A percentile compares a stretch with the other conserved stretches of the same genome.
Evolutionary conservation across 140 eudicot genomes (phyloP).

Genomic region (Cichorium intybus): DNA sequence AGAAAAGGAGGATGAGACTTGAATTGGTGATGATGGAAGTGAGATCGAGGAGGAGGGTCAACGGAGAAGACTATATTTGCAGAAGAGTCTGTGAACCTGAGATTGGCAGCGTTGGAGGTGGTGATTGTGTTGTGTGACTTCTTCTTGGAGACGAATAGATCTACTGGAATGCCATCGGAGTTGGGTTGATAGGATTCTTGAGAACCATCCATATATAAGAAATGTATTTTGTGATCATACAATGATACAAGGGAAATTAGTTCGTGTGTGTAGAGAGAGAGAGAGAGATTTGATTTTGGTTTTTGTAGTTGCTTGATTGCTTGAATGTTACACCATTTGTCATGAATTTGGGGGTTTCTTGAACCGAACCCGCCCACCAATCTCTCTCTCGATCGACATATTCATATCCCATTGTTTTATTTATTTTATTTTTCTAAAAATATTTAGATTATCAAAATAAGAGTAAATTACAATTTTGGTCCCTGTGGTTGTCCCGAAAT

Average conservation of each 20-base stretch:
- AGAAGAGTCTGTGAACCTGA: conserved; percentile 45
- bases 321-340: no score
- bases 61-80: conserved; percentile 47
- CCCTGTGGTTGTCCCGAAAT: no score
- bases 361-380: no score
- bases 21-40: neutral
- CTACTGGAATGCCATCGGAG: conserved; percentile 45
- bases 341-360: no score
- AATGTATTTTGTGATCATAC: neutral
- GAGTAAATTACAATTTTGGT: no score
- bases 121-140: conserved; percentile 12
- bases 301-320: neutral
- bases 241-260: no score
- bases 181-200: conserved; percentile 14
- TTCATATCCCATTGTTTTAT: no score
- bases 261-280: no score
- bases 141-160: conserved; percentile 60
- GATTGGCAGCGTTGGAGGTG: conserved; percentile 6
- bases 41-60: conserved; percentile 19
- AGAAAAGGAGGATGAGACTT: neutral
- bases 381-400: no score
- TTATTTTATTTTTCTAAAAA: no score
- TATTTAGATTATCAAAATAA: no score
- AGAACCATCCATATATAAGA: neutral
- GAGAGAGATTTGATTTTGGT: neutral